Evolutionary conservation across 805 yeast species (phyloP).

Genomic region (Kodamaea kaohsiungensis): DNA sequence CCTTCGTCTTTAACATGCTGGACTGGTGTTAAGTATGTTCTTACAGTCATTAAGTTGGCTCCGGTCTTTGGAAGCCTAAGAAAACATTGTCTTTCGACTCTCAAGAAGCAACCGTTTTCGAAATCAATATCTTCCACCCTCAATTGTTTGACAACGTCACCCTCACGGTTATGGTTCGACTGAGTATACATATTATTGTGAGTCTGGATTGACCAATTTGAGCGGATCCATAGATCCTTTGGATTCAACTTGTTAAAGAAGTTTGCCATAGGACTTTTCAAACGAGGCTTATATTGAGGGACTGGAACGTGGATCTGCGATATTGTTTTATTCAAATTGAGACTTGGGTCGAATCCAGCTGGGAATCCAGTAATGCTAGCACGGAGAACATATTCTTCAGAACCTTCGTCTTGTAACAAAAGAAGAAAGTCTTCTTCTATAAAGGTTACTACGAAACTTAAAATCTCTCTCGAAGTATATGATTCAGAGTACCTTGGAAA

Average conservation of each 20-base stretch:
- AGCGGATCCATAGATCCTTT: constrained; percentile 58
- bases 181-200: constrained; percentile 41
- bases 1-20: constrained; percentile 33
- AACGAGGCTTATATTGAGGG: constrained; percentile 59
- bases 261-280: constrained; percentile 64
- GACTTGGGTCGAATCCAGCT: constrained; percentile 68
- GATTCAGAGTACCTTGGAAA: constrained; percentile 18
- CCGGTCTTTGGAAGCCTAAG: constrained; percentile 36
- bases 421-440: constrained; percentile 68
- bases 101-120: constrained; percentile 31
- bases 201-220: constrained; percentile 71
- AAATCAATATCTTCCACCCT: constrained; percentile 33
- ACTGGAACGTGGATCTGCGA: constrained; percentile 70
- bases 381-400: constrained; percentile 59
- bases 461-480: constrained; percentile 19
- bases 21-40: constrained; percentile 38
- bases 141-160: constrained; percentile 25
- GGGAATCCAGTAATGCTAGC: constrained; percentile 66
- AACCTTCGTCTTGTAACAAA: constrained; percentile 41
- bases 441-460: constrained; percentile 30
- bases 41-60: constrained; percentile 38
- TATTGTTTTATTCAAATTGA: constrained; percentile 52
- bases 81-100: constrained; percentile 40
- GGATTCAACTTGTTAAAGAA: constrained; percentile 60
- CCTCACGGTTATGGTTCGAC: constrained; percentile 34